These are phyloP conservation scores for Pycnococcus provasolii DNA, from an alignment of 139 green algal species.

Conservation along the genomic window DNA sequence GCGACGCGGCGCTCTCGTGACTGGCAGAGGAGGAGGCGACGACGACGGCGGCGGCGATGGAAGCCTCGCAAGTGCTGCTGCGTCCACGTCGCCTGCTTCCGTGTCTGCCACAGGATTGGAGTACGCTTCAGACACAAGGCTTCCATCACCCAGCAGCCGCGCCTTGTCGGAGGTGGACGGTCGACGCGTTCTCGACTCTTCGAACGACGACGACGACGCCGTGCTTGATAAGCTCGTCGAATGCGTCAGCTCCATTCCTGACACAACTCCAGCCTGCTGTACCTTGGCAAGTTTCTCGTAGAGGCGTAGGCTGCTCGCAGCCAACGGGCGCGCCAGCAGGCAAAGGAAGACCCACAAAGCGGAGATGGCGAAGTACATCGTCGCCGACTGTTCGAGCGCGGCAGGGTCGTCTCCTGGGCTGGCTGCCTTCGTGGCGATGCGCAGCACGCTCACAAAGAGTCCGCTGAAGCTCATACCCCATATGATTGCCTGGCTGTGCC, in stretches of 20 bases:
- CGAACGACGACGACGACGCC: neutral
- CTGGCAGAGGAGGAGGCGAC: neutral
- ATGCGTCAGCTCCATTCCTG: neutral
- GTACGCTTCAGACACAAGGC: too few relatives aligned
- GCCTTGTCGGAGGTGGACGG: too few relatives aligned
- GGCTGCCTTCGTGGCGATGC: constrained; percentile 20
- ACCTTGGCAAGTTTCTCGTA: too few relatives aligned
- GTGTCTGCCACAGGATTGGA: neutral
- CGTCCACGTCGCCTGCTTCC: neutral
- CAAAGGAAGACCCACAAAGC: constrained; percentile 27
- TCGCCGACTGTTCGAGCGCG: constrained; percentile 28
- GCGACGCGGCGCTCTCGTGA: too few relatives aligned
- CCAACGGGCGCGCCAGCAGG: constrained; percentile 14
- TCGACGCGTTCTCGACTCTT: too few relatives aligned
- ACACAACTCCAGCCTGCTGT: neutral
- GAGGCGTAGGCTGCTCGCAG: neutral
- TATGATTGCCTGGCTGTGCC: constrained; percentile 39
- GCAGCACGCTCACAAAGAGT: constrained; percentile 12
- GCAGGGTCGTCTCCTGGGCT: neutral
- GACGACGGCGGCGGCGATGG: neutral
- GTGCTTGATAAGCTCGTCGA: neutral
- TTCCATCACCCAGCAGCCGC: too few relatives aligned
- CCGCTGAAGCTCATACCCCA: constrained; percentile 23
- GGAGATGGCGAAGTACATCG: constrained; percentile 37
- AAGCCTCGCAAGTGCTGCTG: neutral